Base-by-base conservation (phyloP, 2,329 filamentous ascomycete species). In the Macroventuria anomochaeta region DNA sequence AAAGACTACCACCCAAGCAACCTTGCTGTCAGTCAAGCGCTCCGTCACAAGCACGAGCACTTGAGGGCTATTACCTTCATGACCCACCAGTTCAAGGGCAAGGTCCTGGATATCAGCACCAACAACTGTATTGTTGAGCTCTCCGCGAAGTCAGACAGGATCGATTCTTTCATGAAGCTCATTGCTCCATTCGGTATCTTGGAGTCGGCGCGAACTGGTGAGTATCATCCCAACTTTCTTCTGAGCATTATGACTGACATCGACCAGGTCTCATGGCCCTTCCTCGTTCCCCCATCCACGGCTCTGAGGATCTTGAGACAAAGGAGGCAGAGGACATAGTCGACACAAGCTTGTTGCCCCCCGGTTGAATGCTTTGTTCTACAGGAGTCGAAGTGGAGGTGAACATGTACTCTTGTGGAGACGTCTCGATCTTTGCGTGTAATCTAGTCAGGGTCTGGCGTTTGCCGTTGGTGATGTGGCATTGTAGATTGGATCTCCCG, bases 91-190 rank as follows among this genome's bases (percentile, higher is more conserved):
- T 99, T 99, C 69, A 93, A 93, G 52, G 95, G 95, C 61, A 99
- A 99, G 80, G 90, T 99, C 21, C 78, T 99, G 67, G 95, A 99
- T 76, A 97, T 99, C 68, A 96, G 92, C 81, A 97, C 91, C 46
- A 97, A 91, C 78, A 97, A 96, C 80, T 97, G 95, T 79, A 97
- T 97, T 75, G 93, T 99, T 55, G 95, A 99, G 78, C 77, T 99
- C 7, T 96, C 92, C 47, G 95, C 95, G 55, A 99, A 99, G 79
- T 93, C 91, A 29, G 85, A 83, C 58, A 88, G 95, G 77, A 96
- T 99, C 72, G 92, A 99, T 78, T 96, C 92, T 2, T 99, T 97
- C 82, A 88, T 99, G 79, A 99, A 97, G 80, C 84, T 99, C 58
- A 88, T 99, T 70, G 83, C 86, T 52, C 93, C 93, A 11, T 99